phyloP scores from a whole-genome alignment of 2,329 filamentous ascomycete genomes.

The Ophiostoma fasciatum region DNA sequence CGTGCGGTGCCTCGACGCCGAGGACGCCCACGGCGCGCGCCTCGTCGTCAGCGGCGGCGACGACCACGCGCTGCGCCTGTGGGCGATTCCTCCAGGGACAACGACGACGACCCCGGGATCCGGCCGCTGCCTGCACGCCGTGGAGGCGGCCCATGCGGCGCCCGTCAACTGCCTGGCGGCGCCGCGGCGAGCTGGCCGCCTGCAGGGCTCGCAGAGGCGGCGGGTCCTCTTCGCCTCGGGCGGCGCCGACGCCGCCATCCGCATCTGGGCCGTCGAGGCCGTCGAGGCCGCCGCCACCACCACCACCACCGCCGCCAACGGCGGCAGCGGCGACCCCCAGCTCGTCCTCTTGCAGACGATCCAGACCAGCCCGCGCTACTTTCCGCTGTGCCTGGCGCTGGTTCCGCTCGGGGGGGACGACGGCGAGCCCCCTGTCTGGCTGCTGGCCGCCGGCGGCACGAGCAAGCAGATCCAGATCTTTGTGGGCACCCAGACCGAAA shows the following conservation, averaged over 20 bases:
- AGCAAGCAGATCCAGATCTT: constrained; percentile 70
- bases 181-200: too few species aligned
- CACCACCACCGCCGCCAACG: constrained; percentile 58
- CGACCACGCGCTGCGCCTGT: constrained; percentile 64
- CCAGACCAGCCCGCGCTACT: constrained; percentile 59
- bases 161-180: constrained; percentile 57
- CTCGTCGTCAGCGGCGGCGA: constrained; percentile 67
- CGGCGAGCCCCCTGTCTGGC: constrained; percentile 40
- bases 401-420: constrained; percentile 52
- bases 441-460: constrained; percentile 79
- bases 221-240: constrained; percentile 59
- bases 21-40: not conserved
- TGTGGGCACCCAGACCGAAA: constrained; percentile 28
- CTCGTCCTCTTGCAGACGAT: constrained; percentile 66
- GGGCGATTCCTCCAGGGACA: constrained; percentile 44
- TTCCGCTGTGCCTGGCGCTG: constrained; percentile 65
- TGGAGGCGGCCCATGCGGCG: constrained; percentile 53
- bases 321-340: constrained; percentile 39
- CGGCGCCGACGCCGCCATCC: constrained; percentile 60
- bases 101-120: too few species aligned
- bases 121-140: constrained; percentile 35
- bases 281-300: constrained; percentile 63
- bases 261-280: constrained; percentile 53
- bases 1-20: constrained; percentile 55
- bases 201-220: too few species aligned